Evolutionary conservation across 2,329 filamentous ascomycete species (phyloP).

Genomic region (Zopfia rhizophila): DNA sequence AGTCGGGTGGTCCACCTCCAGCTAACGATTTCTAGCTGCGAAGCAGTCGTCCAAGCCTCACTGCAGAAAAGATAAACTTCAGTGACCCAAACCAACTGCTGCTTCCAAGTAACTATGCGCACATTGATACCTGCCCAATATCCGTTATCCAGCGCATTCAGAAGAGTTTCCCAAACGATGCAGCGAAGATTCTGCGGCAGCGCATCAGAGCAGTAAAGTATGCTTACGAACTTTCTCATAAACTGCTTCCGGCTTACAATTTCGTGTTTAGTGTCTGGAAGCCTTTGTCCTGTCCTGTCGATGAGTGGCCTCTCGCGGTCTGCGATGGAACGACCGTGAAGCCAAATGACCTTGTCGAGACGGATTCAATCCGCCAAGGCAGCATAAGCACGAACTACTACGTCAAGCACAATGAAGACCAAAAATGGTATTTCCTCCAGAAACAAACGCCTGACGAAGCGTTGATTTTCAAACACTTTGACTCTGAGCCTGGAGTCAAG

Average conservation of each 20-base stretch:
- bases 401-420: not conserved
- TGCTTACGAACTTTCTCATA: too few species aligned
- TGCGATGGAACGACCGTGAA: conserved; percentile 9
- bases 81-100: not conserved
- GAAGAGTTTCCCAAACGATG: not conserved
- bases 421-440: conserved; percentile 10
- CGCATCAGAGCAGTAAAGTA: too few species aligned
- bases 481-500: conserved; percentile 3
- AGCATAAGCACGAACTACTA: not conserved
- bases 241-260: too few species aligned
- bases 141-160: conserved; percentile 1
- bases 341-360: not conserved
- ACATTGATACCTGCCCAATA: not conserved
- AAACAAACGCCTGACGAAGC: conserved; percentile 7
- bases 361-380: conserved; percentile 3
- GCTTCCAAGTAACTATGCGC: conserved; percentile 2
- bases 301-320: conserved; percentile 12
- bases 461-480: conserved; percentile 15
- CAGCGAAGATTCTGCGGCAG: too few species aligned
- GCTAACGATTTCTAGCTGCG: not conserved
- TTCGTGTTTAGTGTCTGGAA: conserved; percentile 12
- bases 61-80: not conserved
- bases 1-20: too few species aligned
- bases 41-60: not conserved
- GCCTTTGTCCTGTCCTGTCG: conserved; percentile 1